Evolutionary conservation across 2,329 filamentous ascomycete genomes (phyloP).

Genomic region (Zymoseptoria brevis): DNA sequence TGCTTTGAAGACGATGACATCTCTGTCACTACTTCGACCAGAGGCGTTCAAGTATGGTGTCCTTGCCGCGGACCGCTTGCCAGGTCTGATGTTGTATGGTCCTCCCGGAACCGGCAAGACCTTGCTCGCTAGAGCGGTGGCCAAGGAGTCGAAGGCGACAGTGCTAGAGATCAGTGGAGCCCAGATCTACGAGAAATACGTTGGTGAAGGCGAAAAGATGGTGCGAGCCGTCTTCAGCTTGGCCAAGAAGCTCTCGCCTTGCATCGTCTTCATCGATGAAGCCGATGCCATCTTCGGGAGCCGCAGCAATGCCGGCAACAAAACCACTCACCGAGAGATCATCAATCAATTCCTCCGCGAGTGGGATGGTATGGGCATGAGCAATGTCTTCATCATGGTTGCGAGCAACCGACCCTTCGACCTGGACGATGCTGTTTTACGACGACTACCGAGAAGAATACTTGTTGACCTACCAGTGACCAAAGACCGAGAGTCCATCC

Average conservation of each 20-base stretch:
- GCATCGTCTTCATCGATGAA: constrained; percentile 95
- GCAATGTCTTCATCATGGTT: constrained; percentile 91
- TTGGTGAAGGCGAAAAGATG: constrained; percentile 94
- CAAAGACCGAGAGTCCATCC: constrained; percentile 58
- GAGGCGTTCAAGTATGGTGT: constrained; percentile 97
- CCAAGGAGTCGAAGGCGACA: constrained; percentile 58
- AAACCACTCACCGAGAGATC: constrained; percentile 72
- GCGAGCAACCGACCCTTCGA: constrained; percentile 94
- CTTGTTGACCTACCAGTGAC: constrained; percentile 65
- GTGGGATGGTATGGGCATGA: constrained; percentile 81
- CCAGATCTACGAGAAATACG: constrained; percentile 91
- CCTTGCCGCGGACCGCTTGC: constrained; percentile 80
- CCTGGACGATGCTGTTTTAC: constrained; percentile 76
- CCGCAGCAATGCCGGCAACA: constrained; percentile 56
- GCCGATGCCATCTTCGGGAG: constrained; percentile 86
- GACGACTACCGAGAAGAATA: constrained; percentile 64
- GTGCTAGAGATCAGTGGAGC: constrained; percentile 81
- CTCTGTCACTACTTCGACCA: constrained; percentile 74
- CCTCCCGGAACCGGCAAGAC: constrained; percentile 87
- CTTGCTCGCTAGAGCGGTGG: constrained; percentile 60
- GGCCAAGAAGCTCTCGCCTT: constrained; percentile 82
- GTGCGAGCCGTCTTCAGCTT: constrained; percentile 85
- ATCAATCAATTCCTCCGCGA: constrained; percentile 96
- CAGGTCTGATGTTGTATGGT: constrained; percentile 92
- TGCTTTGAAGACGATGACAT: constrained; percentile 80